phyloP scores from a whole-genome alignment of 208 protist genomes.

The Endotrypanum monterogeii region DNA sequence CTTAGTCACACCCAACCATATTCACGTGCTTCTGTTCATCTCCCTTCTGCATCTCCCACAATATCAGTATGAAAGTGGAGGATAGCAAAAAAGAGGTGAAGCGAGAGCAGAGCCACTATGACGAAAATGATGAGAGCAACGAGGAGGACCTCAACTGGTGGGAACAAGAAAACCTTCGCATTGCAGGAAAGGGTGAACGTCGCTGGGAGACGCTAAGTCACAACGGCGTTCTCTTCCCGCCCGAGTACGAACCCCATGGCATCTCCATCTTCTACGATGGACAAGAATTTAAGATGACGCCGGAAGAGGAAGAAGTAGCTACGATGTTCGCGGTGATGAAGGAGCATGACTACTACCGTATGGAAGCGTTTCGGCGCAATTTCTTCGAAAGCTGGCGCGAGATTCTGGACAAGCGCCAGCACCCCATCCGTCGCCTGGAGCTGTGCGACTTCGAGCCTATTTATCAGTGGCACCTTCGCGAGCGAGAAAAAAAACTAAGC shows the following conservation, averaged over 20 bases:
- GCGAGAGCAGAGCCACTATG: constrained; percentile 36
- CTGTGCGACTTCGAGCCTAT: constrained; percentile 98
- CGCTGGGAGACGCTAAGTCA: constrained; percentile 96
- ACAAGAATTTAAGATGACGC: constrained; percentile 88
- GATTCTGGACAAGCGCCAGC: constrained; percentile 86
- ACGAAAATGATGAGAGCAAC: constrained; percentile 52
- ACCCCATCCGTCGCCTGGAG: constrained; percentile 94
- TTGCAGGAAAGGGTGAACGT: constrained; percentile 77
- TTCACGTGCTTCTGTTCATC: not conserved
- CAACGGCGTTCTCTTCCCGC: constrained; percentile 98
- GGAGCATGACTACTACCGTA: constrained; percentile 96
- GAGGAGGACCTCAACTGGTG: constrained; percentile 83
- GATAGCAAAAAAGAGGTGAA: constrained; percentile 32
- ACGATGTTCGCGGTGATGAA: constrained; percentile 97
- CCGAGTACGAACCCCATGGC: constrained; percentile 96
- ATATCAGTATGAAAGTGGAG: constrained; percentile 37
- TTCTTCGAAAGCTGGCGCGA: constrained; percentile 96
- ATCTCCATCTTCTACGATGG: constrained; percentile 96
- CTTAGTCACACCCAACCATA: not conserved
- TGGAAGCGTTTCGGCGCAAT: constrained; percentile 96
- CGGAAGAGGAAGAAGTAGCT: constrained; percentile 98
- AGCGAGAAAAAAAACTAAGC: constrained; percentile 90
- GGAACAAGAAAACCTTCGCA: constrained; percentile 78
- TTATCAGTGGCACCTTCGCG: constrained; percentile 86
- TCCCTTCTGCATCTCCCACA: not conserved